Percentiles rank a stretch among this genome's conserved stretches.
phyloP scores from a whole-genome alignment of 2,329 filamentous ascomycete species.

The Hypoxylon sp. region DNA sequence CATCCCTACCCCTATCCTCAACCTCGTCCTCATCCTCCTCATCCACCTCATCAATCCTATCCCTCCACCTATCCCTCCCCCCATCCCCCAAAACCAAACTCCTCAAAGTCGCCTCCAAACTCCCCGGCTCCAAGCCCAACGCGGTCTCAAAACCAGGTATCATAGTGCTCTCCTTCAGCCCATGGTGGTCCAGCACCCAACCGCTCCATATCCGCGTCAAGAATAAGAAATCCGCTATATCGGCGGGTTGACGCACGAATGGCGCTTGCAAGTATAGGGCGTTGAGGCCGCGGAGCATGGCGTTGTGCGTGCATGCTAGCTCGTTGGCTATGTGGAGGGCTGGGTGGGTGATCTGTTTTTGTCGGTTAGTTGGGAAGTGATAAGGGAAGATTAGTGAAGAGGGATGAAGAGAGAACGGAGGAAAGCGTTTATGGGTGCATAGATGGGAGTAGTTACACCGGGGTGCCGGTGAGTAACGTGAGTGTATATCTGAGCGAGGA shows the following conservation, averaged over 20 bases:
- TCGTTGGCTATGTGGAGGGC: slow-evolving; percentile 52
- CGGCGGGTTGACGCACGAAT: slow-evolving; percentile 46
- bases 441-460: background rate
- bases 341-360: slow-evolving; percentile 46
- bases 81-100: background rate
- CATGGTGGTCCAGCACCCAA: slow-evolving; percentile 52
- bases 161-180: slow-evolving; percentile 49
- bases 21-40: background rate
- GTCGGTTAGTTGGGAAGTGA: slow-evolving; percentile 1
- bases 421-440: background rate
- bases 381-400: no score
- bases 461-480: background rate
- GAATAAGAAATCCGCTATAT: slow-evolving; percentile 53
- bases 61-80: background rate
- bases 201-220: slow-evolving; percentile 51
- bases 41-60: background rate
- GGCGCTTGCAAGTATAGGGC: slow-evolving; percentile 55
- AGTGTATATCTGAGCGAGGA: background rate
- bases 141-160: slow-evolving; percentile 51
- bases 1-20: background rate
- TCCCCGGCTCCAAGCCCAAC: slow-evolving; percentile 42
- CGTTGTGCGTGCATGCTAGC: slow-evolving; percentile 54
- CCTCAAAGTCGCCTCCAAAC: slow-evolving; percentile 27
- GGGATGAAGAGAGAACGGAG: no score
- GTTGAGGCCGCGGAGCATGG: slow-evolving; percentile 55